Percentiles rank a stretch among this genome's conserved stretches.
phyloP scores from a whole-genome alignment of 495 filamentous ascomycete genomes.

The Filosporella fistucella region DNA sequence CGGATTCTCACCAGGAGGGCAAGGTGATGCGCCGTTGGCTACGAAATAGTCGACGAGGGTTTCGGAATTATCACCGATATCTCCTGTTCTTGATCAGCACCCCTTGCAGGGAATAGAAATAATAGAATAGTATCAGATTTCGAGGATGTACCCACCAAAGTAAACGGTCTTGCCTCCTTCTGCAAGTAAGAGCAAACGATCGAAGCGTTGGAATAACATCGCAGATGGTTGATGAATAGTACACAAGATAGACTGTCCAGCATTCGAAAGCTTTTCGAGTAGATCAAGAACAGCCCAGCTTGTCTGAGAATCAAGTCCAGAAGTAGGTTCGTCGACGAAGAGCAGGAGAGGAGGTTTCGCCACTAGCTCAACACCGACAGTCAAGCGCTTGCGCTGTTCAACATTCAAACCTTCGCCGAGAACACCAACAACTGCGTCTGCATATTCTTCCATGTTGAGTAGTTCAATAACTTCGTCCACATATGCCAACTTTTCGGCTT shows the following conservation, averaged over 20 bases:
- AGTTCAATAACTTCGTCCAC: slow-evolving; percentile 89
- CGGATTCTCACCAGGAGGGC: slow-evolving; percentile 71
- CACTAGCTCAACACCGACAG: slow-evolving; percentile 86
- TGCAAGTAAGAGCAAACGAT: slow-evolving; percentile 68
- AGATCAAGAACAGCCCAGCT: slow-evolving; percentile 63
- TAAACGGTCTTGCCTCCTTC: slow-evolving; percentile 68
- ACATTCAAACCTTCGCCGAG: slow-evolving; percentile 89
- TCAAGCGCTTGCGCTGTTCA: slow-evolving; percentile 84
- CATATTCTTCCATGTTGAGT: slow-evolving; percentile 82
- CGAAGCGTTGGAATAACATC: slow-evolving; percentile 85
- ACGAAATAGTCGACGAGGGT: slow-evolving; percentile 67
- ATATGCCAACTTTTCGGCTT: slow-evolving; percentile 74
- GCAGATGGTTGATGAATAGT: slow-evolving; percentile 92
- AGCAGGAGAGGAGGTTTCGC: slow-evolving; percentile 83
- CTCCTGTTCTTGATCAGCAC: no score
- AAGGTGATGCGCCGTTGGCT: slow-evolving; percentile 63
- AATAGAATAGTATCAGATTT: no score
- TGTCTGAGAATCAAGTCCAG: slow-evolving; percentile 52
- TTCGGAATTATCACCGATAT: slow-evolving; percentile 63
- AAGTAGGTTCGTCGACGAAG: slow-evolving; percentile 77
- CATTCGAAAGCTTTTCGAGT: slow-evolving; percentile 74
- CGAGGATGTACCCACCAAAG: no score
- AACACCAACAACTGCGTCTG: slow-evolving; percentile 86
- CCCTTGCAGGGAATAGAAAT: no score
- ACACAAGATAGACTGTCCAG: slow-evolving; percentile 83